Conservation (phyloP, 1,139 yeast species). For the Pichia sp. region DNA sequence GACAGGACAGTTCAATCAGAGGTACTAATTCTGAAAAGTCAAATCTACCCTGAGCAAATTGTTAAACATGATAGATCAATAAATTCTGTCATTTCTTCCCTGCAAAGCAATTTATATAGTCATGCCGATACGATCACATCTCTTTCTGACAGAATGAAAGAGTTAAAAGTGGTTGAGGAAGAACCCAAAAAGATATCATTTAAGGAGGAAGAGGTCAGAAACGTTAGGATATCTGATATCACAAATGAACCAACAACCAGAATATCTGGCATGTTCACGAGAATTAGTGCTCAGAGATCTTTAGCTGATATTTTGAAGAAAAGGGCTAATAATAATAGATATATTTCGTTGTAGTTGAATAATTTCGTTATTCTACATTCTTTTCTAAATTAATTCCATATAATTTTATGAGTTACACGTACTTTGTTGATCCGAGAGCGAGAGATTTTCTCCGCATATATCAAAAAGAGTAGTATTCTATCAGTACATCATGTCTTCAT, state of each 20-base stretch:
- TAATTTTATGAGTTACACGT: not conserved
- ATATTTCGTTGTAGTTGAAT: conserved; percentile 3
- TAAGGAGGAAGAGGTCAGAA: not conserved
- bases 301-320: conserved; percentile 6
- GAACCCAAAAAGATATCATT: not conserved
- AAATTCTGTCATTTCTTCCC: conserved; percentile 21
- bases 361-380: not conserved
- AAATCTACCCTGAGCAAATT: conserved; percentile 24
- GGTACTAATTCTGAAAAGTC: conserved; percentile 25
- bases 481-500: not conserved
- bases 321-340: conserved; percentile 9
- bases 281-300: conserved; percentile 5
- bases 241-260: conserved; percentile 8
- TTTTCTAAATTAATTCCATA: not conserved
- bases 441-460: not conserved
- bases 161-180: not conserved
- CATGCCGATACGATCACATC: conserved; percentile 19
- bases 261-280: conserved; percentile 4
- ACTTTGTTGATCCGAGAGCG: not conserved
- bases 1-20: conserved; percentile 23
- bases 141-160: conserved; percentile 7
- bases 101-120: conserved; percentile 23
- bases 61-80: conserved; percentile 21
- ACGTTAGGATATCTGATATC: not conserved
- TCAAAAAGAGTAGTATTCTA: not conserved